A percentile compares a stretch with the other conserved stretches of the same genome.
Conservation (phyloP, 768 basidiomycete genomes). For the Pleurotus sapidus region DNA sequence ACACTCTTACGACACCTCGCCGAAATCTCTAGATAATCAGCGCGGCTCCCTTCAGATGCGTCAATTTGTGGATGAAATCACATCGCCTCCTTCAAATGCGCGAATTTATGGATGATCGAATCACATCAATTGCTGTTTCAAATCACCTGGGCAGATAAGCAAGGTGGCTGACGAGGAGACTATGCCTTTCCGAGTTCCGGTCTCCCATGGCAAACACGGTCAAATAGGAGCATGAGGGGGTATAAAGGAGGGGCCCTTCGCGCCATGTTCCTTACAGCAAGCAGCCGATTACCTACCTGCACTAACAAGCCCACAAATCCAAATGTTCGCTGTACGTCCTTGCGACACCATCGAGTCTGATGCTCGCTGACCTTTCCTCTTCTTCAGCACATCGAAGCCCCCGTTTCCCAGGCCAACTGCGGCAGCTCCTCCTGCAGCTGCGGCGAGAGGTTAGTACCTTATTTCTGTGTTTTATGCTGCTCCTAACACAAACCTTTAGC, state of each 20-base stretch:
- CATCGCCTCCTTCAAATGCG: not conserved
- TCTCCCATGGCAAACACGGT: constrained; percentile 2
- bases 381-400: constrained; percentile 30
- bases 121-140: not conserved
- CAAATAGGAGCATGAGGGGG: not conserved
- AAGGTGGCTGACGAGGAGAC: not conserved
- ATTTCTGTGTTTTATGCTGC: not conserved
- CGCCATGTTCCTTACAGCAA: not conserved
- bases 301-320: not conserved
- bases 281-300: not conserved
- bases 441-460: constrained; percentile 38
- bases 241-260: not conserved
- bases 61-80: not conserved
- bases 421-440: constrained; percentile 49
- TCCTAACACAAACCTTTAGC: constrained; percentile 25
- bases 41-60: not conserved
- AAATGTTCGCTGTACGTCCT: constrained; percentile 5
- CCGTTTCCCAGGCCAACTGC: constrained; percentile 43
- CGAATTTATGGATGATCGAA: constrained; percentile 8
- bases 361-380: not conserved
- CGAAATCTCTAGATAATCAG: not conserved
- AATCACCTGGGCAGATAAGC: constrained; percentile 8
- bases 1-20: too few relatives aligned
- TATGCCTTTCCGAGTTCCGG: constrained; percentile 6
- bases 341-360: not conserved